Evolutionary conservation across 441 rosid genomes (phyloP), one percentile per base, ranked within the genome.

Genomic region (Brassica hybrid): DNA sequence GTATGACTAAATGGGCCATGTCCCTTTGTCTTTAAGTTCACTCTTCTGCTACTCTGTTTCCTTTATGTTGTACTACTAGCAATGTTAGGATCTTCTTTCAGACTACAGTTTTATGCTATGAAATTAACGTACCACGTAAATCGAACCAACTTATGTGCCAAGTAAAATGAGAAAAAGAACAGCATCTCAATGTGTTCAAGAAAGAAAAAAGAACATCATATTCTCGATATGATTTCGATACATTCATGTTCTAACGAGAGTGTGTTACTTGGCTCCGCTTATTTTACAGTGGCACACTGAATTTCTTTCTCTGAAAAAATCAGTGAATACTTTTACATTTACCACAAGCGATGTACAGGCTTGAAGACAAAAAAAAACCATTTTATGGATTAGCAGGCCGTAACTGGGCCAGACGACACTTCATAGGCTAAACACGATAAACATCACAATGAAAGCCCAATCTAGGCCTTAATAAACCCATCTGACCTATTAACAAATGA

Each of bases 11-110:
- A 75, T 43, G 23, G 65, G 72, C 63, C 60, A 59, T 8, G 71
- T 69, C 43, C 75, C 71, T 4, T 63, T 79, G 77, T 79, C 65
- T 63, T 23, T 74, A 67, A 30, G 45, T 17, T 74, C 38, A 56
- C 67, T 7, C 41, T 11, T 41, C n/a, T 10, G 11, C n/a, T 43
- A 57, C 60, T 41, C 30, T 79, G 19, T 74, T 56, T 68, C 58
- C 62, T 32, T 19, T 69, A 69, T 14, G 78, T 32, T 79, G 78
- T 74, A 50, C 23, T 74, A 79, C 23, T 74, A 79, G 75, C 30
- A 56, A 64, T 57, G 17, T 69, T 74, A 79, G 79, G 68, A 74
- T 63, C 70, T 64, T 63, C 6, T 11, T 34, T 50, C 25, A 5
- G 7, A 61, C 17, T 61, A n/a, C n/a, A 61, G 41, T 30, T 30